Evolutionary conservation across 257 asterid species (phyloP).

Genomic region (Verbena officinalis): DNA sequence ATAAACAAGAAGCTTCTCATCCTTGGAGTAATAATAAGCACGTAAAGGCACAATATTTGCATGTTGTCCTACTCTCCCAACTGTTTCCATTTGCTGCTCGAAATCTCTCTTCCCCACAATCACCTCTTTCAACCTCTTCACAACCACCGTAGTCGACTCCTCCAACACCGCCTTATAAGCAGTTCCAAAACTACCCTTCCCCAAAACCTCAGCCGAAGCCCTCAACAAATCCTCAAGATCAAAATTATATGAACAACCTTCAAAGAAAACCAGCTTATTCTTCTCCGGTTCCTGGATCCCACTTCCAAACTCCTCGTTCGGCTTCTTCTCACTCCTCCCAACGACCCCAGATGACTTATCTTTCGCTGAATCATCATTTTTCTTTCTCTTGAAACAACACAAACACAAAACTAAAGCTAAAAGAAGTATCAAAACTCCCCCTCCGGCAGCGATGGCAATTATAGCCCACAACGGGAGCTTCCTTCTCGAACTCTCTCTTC

Average conservation of each 20-base stretch:
- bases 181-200: constrained; percentile 95
- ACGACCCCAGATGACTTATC: constrained; percentile 63
- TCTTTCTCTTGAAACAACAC: constrained; percentile 60
- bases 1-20: constrained; percentile 87
- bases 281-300: constrained; percentile 91
- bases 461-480: constrained; percentile 62
- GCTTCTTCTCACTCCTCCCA: constrained; percentile 79
- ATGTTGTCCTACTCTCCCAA: constrained; percentile 86
- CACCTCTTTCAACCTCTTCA: constrained; percentile 88
- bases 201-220: constrained; percentile 94
- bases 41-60: constrained; percentile 74
- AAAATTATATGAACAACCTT: constrained; percentile 84
- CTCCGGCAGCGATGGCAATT: constrained; percentile 88
- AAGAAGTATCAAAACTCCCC: constrained; percentile 56
- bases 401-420: constrained; percentile 46
- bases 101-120: constrained; percentile 89
- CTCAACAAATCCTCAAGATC: constrained; percentile 93
- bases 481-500: constrained; percentile 35
- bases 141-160: constrained; percentile 91
- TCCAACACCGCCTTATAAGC: constrained; percentile 92
- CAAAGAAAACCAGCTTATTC: constrained; percentile 88
- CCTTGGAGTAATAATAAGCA: constrained; percentile 97
- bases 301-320: constrained; percentile 87
- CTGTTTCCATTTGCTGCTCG: constrained; percentile 92
- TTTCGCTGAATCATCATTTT: constrained; percentile 47